Conservation (phyloP, 2,329 filamentous ascomycete species). For the Coniella vitis region DNA sequence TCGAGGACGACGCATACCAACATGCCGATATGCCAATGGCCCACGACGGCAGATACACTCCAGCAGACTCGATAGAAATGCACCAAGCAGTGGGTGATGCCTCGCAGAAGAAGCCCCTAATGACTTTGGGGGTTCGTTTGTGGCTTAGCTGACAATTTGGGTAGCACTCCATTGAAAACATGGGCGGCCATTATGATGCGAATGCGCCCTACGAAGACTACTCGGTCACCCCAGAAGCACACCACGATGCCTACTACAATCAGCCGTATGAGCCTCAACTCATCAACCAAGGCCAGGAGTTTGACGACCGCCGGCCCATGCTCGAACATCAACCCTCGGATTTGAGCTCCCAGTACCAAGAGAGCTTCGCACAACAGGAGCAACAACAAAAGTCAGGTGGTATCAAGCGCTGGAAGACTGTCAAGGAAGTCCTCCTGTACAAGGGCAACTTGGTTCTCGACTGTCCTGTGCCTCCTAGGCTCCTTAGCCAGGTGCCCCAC, state of each 20-base stretch:
- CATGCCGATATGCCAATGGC: conserved; percentile 49
- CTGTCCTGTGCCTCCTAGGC: conserved; percentile 83
- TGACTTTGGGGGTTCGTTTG: neutral
- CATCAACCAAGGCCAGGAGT: conserved; percentile 46
- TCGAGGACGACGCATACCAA: conserved; percentile 70
- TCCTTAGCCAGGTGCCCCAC: conserved; percentile 83
- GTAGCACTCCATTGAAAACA: conserved; percentile 47
- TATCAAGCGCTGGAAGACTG: conserved; percentile 92
- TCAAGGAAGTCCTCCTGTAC: conserved; percentile 97
- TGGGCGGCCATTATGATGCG: conserved; percentile 34
- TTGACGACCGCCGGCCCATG: conserved; percentile 68
- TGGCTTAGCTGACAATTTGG: conserved; percentile 4
- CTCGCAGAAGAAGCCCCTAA: neutral
- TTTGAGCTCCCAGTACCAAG: conserved; percentile 37
- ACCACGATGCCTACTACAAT: conserved; percentile 83
- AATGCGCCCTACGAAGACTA: conserved; percentile 45
- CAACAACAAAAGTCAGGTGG: conserved; percentile 48
- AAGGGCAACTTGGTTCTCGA: conserved; percentile 95
- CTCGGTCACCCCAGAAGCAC: conserved; percentile 71
- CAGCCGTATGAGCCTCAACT: conserved; percentile 70
- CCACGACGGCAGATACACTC: conserved; percentile 43
- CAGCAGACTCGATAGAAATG: conserved; percentile 70
- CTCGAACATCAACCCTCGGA: conserved; percentile 54
- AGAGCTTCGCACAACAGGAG: conserved; percentile 33
- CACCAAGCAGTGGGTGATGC: conserved; percentile 69